Evolutionary conservation across 805 yeast species (phyloP), one percentile per base, ranked within the genome.

Genomic region (Candida namnaoensis): DNA sequence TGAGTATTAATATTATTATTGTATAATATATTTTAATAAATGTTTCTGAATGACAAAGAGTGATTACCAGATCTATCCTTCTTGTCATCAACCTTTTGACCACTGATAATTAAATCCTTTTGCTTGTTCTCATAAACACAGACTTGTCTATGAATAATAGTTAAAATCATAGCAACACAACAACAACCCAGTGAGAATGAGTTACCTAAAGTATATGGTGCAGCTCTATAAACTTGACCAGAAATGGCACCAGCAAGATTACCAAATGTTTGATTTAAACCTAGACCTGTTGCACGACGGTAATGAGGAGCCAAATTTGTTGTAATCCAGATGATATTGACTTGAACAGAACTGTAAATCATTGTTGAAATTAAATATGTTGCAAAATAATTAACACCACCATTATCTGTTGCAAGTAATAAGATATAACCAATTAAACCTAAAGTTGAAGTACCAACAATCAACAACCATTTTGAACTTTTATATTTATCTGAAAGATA

Each of bases 161-260:
- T 45, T 12, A 51, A 37, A 7, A 54, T 35, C 33, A 48, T 49
- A 4, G 57, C 48, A 27, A 60, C 47, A 8, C 45, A 51, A 32
- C 57, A 50, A 45, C 62, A 49, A 5, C 73, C 72, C 28, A 68
- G 46, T 8, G 71, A 60, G 42, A 66, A 65, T 4, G 62, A 58
- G 43, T 67, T 62, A 2, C 75, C 74, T 27, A 67, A 50, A 12
- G 43, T 48, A 43, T 63, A 69, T 5, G 71, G 71, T 4, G 71
- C 50, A 7, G 51, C 47, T 32, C 66, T 51, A 52, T 68, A 71
- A 24, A 70, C 63, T 47, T 69, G 74, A 26, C 69, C 68, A 32
- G 68, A 65, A 44, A 69, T 55, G 4, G 64, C 69, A 40, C 77
- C 77, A 6, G 74, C 61, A 26, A 65, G 44, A 46, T 71, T 71